Percentiles rank a stretch among this genome's conserved stretches.
phyloP scores from a whole-genome alignment of 345 rosid genomes.

The Pistacia atlantica region DNA sequence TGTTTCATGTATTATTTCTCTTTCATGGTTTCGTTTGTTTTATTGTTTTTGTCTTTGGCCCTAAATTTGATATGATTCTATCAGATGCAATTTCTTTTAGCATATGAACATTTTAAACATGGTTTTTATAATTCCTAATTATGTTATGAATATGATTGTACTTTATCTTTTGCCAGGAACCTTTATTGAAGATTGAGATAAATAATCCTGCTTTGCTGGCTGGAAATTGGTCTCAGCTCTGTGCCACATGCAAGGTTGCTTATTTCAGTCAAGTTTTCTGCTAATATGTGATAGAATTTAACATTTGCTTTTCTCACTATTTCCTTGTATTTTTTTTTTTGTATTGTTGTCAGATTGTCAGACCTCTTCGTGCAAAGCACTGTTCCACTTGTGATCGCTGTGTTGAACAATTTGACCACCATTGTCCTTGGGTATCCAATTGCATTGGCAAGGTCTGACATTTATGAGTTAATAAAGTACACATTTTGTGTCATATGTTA shows the following conservation, averaged over 20 bases:
- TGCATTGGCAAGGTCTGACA: conserved; percentile 89
- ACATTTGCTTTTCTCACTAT: conserved; percentile 13
- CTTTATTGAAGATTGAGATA: conserved; percentile 84
- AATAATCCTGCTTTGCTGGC: conserved; percentile 91
- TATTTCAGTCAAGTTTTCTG: conserved; percentile 12
- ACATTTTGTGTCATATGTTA: conserved; percentile 6
- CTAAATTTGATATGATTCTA: neutral
- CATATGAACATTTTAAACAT: neutral
- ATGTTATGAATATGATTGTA: neutral
- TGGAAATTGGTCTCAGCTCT: conserved; percentile 98
- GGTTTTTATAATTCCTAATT: neutral
- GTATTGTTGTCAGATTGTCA: conserved; percentile 63
- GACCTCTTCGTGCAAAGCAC: conserved; percentile 98
- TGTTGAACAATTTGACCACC: conserved; percentile 99
- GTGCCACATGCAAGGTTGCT: conserved; percentile 97
- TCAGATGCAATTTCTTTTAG: neutral
- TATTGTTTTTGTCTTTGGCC: neutral
- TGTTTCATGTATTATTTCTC: neutral
- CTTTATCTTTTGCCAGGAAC: conserved; percentile 57
- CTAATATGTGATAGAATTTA: neutral
- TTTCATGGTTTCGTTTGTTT: neutral
- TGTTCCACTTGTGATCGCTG: conserved; percentile 94
- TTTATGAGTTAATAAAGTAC: conserved; percentile 12
- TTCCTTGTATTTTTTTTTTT: conserved; percentile 19
- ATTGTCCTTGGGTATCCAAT: conserved; percentile 98